A percentile compares a stretch with the other conserved stretches of the same genome.
These are phyloP conservation scores for Favolaschia claudopus DNA, from an alignment of 768 basidiomycete species.

Conservation along the genomic window DNA sequence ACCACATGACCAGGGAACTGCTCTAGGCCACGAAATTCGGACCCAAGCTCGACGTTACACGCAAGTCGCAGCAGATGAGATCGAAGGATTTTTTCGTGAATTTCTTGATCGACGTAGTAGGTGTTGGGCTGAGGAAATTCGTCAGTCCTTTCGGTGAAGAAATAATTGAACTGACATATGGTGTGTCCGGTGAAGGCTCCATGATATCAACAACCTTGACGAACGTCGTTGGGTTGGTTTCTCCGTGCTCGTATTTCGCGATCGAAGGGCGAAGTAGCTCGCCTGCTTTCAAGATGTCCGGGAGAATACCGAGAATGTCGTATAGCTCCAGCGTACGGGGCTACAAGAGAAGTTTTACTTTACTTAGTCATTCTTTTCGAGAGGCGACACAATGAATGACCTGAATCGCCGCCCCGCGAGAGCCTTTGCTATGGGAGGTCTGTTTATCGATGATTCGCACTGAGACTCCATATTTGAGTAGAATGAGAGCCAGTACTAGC, in stretches of 20 bases:
- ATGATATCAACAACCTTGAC: neutral
- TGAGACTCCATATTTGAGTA: conserved; percentile 37
- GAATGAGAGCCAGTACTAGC: conserved; percentile 39
- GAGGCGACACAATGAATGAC: conserved; percentile 16
- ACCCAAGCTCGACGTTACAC: conserved; percentile 42
- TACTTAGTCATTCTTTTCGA: neutral
- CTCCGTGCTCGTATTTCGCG: conserved; percentile 22
- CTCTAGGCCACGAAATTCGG: conserved; percentile 43
- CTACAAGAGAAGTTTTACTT: conserved; percentile 18
- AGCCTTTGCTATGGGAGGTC: conserved; percentile 25
- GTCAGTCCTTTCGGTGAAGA: too few relatives aligned
- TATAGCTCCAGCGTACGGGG: conserved; percentile 36
- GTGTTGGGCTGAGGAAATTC: conserved; percentile 22
- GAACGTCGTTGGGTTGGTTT: conserved; percentile 5
- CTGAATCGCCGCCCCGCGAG: conserved; percentile 34
- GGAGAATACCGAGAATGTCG: conserved; percentile 31
- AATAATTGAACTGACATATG: too few relatives aligned
- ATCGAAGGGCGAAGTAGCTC: neutral
- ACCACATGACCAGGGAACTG: conserved; percentile 41
- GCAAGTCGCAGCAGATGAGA: conserved; percentile 33
- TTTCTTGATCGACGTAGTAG: conserved; percentile 31
- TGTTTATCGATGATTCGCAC: conserved; percentile 44
- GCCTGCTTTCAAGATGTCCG: conserved; percentile 19
- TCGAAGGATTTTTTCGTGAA: conserved; percentile 41
- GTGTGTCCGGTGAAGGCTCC: conserved; percentile 28